Conservation (phyloP, 257 asterid species). For the Lycium ferocissimum region DNA sequence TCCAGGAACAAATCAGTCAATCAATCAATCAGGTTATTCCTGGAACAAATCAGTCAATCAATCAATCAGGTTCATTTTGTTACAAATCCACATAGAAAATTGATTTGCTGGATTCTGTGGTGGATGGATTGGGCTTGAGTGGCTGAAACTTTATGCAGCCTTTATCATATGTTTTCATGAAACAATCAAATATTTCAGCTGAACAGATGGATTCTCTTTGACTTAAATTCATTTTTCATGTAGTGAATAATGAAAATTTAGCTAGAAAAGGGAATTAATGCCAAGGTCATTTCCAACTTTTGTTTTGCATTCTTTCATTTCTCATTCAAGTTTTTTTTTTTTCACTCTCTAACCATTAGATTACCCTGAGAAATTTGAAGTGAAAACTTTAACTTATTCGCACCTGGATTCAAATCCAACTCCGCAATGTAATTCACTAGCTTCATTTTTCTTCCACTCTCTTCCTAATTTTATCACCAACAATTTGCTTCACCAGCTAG, state of each 20-base stretch:
- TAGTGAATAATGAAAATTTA: background rate
- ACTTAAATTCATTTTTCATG: background rate
- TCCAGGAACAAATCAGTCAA: background rate
- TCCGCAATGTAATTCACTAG: background rate
- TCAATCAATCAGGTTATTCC: background rate
- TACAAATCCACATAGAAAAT: background rate
- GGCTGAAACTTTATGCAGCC: background rate
- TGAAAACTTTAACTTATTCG: background rate
- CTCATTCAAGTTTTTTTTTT: background rate
- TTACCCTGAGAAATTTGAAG: background rate
- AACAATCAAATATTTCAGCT: background rate
- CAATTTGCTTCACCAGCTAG: background rate
- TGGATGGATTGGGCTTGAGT: background rate
- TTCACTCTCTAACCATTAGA: background rate
- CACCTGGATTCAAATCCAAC: background rate
- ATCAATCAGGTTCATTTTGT: background rate
- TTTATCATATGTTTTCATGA: background rate
- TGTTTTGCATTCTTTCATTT: background rate
- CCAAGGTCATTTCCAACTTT: background rate
- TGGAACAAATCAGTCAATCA: background rate
- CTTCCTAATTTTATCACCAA: background rate
- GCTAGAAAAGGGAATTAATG: background rate
- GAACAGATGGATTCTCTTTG: background rate
- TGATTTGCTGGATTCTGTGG: background rate
- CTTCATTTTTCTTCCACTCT: background rate